Evolutionary conservation across 1,139 yeast species (phyloP).

Genomic region (Debaryomycetaceae sp.): DNA sequence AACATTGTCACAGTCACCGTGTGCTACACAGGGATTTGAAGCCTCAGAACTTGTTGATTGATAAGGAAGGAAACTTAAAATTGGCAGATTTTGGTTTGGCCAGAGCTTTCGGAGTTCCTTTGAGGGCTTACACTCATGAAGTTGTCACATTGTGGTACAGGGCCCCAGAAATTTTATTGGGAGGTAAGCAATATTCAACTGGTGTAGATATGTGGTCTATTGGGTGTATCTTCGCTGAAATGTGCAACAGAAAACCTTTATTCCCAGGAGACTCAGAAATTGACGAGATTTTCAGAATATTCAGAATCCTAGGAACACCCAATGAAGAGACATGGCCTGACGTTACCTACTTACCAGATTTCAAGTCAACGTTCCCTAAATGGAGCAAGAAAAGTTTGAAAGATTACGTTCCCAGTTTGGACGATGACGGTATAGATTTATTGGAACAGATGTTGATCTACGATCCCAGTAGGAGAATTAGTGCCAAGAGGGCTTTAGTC

Average conservation of each 20-base stretch:
- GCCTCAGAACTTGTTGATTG: constrained; percentile 91
- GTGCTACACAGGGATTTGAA: constrained; percentile 94
- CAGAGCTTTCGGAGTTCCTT: constrained; percentile 94
- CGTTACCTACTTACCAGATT: constrained; percentile 89
- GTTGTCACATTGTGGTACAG: constrained; percentile 98
- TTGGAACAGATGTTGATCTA: constrained; percentile 77
- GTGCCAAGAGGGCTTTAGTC: constrained; percentile 87
- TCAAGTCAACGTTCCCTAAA: constrained; percentile 92
- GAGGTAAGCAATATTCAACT: constrained; percentile 96
- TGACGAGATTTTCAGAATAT: constrained; percentile 94
- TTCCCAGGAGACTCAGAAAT: constrained; percentile 98
- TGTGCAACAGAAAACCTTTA: constrained; percentile 93
- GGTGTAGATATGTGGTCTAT: constrained; percentile 99
- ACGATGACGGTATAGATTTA: constrained; percentile 77
- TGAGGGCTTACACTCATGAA: constrained; percentile 95
- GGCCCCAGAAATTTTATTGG: constrained; percentile 92
- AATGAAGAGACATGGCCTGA: constrained; percentile 96
- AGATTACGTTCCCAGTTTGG: constrained; percentile 76
- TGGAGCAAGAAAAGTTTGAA: constrained; percentile 78
- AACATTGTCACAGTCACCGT: constrained; percentile 93
- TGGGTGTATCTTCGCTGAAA: constrained; percentile 97
- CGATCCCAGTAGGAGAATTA: constrained; percentile 91
- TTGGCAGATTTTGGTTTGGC: constrained; percentile 98
- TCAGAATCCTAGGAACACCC: constrained; percentile 92
- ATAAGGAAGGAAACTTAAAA: constrained; percentile 92